These are phyloP conservation scores for Parafenestella ontariensis DNA, from an alignment of 2,329 filamentous ascomycete genomes.

Conservation along the genomic window DNA sequence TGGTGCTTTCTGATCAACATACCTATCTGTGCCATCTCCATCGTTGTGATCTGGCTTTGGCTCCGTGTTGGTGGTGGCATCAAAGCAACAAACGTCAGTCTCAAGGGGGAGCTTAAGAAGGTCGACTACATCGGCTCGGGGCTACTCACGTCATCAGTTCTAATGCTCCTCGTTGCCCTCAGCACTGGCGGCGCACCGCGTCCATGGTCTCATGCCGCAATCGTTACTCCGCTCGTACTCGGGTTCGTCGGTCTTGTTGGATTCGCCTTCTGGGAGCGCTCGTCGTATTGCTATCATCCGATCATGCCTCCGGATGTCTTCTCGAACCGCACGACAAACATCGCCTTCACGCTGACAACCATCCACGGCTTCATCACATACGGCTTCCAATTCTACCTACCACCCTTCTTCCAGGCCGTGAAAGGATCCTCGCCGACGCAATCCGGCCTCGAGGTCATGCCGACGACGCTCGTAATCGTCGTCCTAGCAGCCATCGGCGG, in stretches of 20 bases:
- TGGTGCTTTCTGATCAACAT: slow-evolving; percentile 56
- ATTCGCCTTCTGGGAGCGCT: slow-evolving; percentile 51
- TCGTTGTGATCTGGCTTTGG: slow-evolving; percentile 37
- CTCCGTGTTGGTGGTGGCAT: slow-evolving; percentile 36
- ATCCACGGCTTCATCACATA: slow-evolving; percentile 41
- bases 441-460: slow-evolving; percentile 39
- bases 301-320: slow-evolving; percentile 56
- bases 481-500: slow-evolving; percentile 29
- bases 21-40: slow-evolving; percentile 37
- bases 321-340: slow-evolving; percentile 50
- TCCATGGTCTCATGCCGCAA: slow-evolving; percentile 51
- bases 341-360: slow-evolving; percentile 44
- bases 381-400: slow-evolving; percentile 37
- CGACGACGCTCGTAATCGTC: slow-evolving; percentile 32
- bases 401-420: slow-evolving; percentile 40
- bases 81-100: slow-evolving; percentile 13
- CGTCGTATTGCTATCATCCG: slow-evolving; percentile 36
- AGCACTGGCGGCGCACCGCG: slow-evolving; percentile 54
- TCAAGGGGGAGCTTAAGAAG: slow-evolving; percentile 26
- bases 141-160: slow-evolving; percentile 51
- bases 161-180: slow-evolving; percentile 54
- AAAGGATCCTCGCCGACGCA: slow-evolving; percentile 24
- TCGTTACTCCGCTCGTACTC: slow-evolving; percentile 55
- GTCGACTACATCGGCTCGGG: slow-evolving; percentile 55
- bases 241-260: slow-evolving; percentile 50